Evolutionary conservation across 1,284 basidiomycete genomes (phyloP).

Genomic region (Ustilago tritici): DNA sequence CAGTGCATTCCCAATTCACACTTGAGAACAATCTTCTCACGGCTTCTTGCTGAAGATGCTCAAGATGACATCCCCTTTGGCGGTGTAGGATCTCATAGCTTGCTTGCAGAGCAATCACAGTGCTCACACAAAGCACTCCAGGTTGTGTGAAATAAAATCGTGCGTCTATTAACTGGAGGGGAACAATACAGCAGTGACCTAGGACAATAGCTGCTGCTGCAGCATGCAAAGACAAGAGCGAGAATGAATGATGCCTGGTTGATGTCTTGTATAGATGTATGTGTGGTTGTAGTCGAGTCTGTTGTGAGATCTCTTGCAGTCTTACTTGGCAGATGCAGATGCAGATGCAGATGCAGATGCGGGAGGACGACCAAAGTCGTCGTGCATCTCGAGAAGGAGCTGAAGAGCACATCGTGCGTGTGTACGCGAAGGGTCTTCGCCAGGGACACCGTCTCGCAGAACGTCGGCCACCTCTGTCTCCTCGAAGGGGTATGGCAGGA

Average conservation of each 20-base stretch:
- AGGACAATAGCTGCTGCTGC: background rate
- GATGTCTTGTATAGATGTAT: background rate
- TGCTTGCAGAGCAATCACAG: background rate
- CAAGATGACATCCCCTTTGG: no score
- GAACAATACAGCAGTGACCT: background rate
- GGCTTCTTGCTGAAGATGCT: no score
- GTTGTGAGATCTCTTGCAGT: background rate
- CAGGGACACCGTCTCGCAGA: constrained; percentile 42
- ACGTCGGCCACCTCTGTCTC: constrained; percentile 47
- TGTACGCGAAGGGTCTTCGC: constrained; percentile 50
- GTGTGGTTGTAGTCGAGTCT: background rate
- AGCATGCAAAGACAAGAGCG: background rate
- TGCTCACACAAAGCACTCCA: background rate
- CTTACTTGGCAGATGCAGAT: constrained; percentile 28
- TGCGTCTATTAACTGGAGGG: constrained; percentile 16
- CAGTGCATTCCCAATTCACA: background rate
- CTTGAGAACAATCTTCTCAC: no score
- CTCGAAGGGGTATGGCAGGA: constrained; percentile 53
- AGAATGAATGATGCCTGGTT: background rate
- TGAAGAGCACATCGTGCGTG: constrained; percentile 56
- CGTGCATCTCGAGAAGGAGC: constrained; percentile 57
- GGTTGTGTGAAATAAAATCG: background rate
- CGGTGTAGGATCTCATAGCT: no score
- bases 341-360: constrained; percentile 24
- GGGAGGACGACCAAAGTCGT: constrained; percentile 58